Base-by-base conservation (phyloP, 169 alveolate genomes). In the Plasmodium vinckei region DNA sequence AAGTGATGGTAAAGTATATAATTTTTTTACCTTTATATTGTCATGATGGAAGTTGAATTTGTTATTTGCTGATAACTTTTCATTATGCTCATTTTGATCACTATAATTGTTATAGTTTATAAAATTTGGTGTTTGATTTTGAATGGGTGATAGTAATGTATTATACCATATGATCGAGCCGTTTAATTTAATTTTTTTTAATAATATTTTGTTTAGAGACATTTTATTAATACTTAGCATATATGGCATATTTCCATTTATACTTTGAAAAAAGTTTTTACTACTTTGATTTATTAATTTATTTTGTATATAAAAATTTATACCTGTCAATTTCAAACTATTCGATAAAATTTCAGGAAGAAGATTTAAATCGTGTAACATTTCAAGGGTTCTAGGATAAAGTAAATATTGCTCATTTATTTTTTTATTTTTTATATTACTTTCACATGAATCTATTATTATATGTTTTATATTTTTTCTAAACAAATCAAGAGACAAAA, bases 1-100 rank as follows among this genome's bases (percentile, higher is more conserved):
- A 25, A 72, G 87, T 19, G 87, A 72, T 25, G 87, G 87, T 10
- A 72, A 33, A 2, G 87, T 72, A 44, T 72, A 72, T 39, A 72
- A 13, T 53, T 72, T 72, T 23, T 59, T 72, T 27, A 72, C 72
- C 17, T 51, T 23, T 49, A 19, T 9, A 49, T 72, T 46, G 1
- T 51, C 6, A 57, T 57, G 9, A 63, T 6, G 3, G n/a, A 27
- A 9, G 7, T 63, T 33, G 3, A 13, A 63, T 13, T 27, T 63
- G 5, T 23, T 63, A 12, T 15, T 57, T 17, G 9, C 5, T 12
- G 27, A 57, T 13, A 57, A 3, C 0, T 17, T 57, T 19, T 15
- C 19, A 12, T 4, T 7, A 13, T 12, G 0, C 5, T 2, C 5
- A 25, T 63, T 10, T 25, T 33, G 53, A 25, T 12, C 25, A 63